Conservation (phyloP, 164 flowering plant species). For the Stephania japonica region DNA sequence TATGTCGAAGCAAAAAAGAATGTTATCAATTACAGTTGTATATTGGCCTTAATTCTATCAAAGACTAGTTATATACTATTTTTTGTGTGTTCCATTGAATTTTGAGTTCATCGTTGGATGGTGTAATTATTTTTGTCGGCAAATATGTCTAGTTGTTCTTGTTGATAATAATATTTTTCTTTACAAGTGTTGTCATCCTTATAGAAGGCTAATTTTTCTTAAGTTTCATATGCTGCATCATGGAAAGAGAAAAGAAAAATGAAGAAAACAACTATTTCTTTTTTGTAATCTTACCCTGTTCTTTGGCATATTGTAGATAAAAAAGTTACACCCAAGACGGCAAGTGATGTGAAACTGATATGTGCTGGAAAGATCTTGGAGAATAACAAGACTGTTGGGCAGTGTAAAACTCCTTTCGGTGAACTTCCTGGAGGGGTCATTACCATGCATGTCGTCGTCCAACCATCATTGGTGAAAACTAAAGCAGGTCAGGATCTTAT, state of each 20-base stretch:
- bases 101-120: neutral
- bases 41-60: neutral
- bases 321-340: constrained; percentile 34
- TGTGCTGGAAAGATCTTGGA: constrained; percentile 44
- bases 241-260: too few species aligned
- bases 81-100: neutral
- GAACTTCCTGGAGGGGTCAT: constrained; percentile 38
- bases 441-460: constrained; percentile 53
- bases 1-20: neutral
- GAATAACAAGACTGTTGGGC: constrained; percentile 39
- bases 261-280: neutral
- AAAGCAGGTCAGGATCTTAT: constrained; percentile 25
- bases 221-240: neutral
- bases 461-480: constrained; percentile 33
- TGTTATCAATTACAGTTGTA: neutral
- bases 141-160: neutral
- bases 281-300: constrained; percentile 2
- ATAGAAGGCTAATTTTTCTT: neutral
- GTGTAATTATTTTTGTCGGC: neutral
- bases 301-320: constrained; percentile 21
- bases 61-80: neutral
- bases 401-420: constrained; percentile 36
- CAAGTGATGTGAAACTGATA: constrained; percentile 40
- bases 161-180: neutral
- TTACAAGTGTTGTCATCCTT: neutral